These are phyloP conservation scores for Venturia aucupariae DNA, from an alignment of 2,329 filamentous ascomycete species.

Conservation along the genomic window DNA sequence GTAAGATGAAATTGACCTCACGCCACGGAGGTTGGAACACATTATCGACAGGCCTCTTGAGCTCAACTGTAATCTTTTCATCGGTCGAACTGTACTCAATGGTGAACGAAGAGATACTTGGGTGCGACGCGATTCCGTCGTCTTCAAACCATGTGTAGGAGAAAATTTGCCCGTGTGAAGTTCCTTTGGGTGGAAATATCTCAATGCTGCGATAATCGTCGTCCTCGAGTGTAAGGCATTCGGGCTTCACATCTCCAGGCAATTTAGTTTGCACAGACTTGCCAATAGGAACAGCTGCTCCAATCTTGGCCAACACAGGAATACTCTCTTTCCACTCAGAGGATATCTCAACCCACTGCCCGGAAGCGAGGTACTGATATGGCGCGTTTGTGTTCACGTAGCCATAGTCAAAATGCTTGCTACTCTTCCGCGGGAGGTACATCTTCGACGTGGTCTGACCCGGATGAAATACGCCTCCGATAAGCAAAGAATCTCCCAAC, in stretches of 20 bases:
- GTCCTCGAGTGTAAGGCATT: slow-evolving; percentile 36
- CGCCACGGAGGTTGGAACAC: slow-evolving; percentile 42
- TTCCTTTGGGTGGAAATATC: slow-evolving; percentile 42
- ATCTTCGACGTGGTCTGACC: slow-evolving; percentile 45
- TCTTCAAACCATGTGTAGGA: slow-evolving; percentile 46
- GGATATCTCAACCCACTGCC: slow-evolving; percentile 43
- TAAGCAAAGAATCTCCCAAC: slow-evolving; percentile 57
- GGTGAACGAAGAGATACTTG: slow-evolving; percentile 34
- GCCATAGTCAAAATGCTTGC: slow-evolving; percentile 34
- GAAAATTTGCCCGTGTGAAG: slow-evolving; percentile 28
- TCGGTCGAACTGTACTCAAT: slow-evolving; percentile 32
- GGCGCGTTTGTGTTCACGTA: slow-evolving; percentile 56
- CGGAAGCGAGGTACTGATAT: slow-evolving; percentile 47
- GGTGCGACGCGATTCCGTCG: slow-evolving; percentile 43
- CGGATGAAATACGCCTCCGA: slow-evolving; percentile 59
- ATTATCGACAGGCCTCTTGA: slow-evolving; percentile 17
- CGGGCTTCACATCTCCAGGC: slow-evolving; percentile 36
- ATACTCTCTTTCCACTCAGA: slow-evolving; percentile 47
- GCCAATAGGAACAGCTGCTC: slow-evolving; percentile 45
- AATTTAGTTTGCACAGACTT: slow-evolving; percentile 42
- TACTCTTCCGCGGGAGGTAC: slow-evolving; percentile 45
- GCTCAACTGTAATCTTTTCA: slow-evolving; percentile 22
- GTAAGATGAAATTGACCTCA: slow-evolving; percentile 42
- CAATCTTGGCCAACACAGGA: slow-evolving; percentile 46
- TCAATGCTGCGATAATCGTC: slow-evolving; percentile 50